These are phyloP conservation scores for Erodium texanum DNA, from an alignment of 441 rosid species.

Conservation along the genomic window DNA sequence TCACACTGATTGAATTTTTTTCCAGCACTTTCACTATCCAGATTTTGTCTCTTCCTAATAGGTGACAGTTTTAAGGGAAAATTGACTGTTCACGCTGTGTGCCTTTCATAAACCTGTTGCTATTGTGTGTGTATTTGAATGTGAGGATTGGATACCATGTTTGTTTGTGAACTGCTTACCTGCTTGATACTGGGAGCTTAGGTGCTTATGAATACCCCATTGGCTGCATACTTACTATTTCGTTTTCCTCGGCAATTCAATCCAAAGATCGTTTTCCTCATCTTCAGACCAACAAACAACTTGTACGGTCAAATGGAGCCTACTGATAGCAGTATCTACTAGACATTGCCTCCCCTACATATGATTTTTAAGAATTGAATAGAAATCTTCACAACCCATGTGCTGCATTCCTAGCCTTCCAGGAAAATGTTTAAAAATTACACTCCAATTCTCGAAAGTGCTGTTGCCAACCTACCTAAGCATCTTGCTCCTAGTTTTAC, in stretches of 20 bases:
- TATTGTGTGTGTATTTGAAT: not conserved
- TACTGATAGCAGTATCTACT: too few relatives aligned
- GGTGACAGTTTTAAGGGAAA: not conserved
- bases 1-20: not conserved
- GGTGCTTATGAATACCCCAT: not conserved
- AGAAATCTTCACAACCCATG: not conserved
- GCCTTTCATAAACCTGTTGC: not conserved
- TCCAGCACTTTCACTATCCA: not conserved
- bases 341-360: not conserved
- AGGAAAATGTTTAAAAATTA: not conserved
- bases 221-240: not conserved
- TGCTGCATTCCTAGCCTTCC: not conserved
- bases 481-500: too few relatives aligned
- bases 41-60: not conserved
- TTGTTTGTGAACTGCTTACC: not conserved
- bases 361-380: not conserved
- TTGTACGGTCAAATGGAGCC: too few relatives aligned
- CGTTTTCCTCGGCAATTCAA: not conserved
- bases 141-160: not conserved
- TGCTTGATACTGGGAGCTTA: not conserved
- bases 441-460: not conserved
- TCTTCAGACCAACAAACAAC: too few relatives aligned
- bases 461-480: not conserved
- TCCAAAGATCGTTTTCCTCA: not conserved
- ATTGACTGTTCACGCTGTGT: not conserved